Percentiles rank a stretch among this genome's conserved stretches.
These are phyloP conservation scores for Alternaria novae-zelandiae DNA, from an alignment of 2,329 filamentous ascomycete species.

Conservation along the genomic window DNA sequence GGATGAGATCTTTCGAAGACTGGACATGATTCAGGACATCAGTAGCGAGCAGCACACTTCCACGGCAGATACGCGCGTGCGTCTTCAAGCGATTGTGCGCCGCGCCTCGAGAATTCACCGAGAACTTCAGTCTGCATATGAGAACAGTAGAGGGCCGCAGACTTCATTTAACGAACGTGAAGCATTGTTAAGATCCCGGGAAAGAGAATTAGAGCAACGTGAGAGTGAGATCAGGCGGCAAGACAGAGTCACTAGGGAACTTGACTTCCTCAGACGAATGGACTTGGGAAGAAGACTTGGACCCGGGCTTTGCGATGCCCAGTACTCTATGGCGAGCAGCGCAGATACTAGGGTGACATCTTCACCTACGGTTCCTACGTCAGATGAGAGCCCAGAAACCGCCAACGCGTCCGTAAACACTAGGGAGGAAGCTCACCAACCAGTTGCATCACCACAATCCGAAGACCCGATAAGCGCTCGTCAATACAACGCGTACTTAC, in stretches of 20 bases:
- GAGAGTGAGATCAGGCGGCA: neutral
- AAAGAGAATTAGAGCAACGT: neutral
- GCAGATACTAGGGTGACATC: neutral
- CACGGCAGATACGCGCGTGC: neutral
- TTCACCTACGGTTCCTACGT: neutral
- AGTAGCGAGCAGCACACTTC: neutral
- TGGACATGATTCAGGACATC: neutral
- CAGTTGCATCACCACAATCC: neutral
- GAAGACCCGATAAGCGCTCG: neutral
- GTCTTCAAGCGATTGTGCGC: conserved; percentile 2
- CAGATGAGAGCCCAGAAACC: neutral
- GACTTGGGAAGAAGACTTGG: neutral
- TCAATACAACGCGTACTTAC: neutral
- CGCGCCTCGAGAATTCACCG: neutral
- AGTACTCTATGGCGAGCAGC: neutral
- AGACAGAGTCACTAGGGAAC: neutral
- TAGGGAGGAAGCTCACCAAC: neutral
- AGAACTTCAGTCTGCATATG: neutral
- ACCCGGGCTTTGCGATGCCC: neutral
- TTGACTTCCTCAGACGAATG: neutral
- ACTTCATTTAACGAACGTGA: neutral
- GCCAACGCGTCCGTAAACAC: neutral
- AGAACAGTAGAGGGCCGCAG: neutral
- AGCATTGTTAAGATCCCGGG: neutral
- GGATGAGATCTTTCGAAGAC: neutral